Evolutionary conservation across 73 alveolate species (phyloP).

Genomic region (Symbiodinium natans): DNA sequence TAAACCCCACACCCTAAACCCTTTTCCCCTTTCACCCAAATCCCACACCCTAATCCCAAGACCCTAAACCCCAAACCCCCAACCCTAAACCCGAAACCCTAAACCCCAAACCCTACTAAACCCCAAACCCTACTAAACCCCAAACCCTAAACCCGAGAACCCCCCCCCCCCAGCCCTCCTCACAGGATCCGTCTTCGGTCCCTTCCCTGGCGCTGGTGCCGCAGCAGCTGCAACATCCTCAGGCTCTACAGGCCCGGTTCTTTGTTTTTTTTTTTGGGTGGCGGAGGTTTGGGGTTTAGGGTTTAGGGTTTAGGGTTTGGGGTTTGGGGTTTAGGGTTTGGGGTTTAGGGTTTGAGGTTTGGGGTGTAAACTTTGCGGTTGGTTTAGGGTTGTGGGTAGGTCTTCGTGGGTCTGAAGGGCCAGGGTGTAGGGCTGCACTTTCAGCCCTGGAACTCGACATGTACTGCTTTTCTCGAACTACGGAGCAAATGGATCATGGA

Average conservation of each 20-base stretch:
- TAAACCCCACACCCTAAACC: background rate
- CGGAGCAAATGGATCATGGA: no score
- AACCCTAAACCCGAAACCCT: background rate
- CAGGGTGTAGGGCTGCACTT: no score
- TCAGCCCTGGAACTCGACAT: no score
- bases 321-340: background rate
- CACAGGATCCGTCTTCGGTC: background rate
- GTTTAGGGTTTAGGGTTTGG: background rate
- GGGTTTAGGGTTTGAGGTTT: background rate
- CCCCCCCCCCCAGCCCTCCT: background rate
- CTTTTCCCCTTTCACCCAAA: background rate
- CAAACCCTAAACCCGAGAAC: background rate
- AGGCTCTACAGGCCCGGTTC: constrained; percentile 38
- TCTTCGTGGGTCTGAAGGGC: no score
- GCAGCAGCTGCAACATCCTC: constrained; percentile 85
- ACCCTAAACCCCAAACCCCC: background rate
- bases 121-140: background rate
- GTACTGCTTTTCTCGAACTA: no score
- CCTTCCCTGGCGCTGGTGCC: constrained; percentile 26
- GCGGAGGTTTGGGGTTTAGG: background rate
- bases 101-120: background rate
- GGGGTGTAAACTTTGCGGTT: no score
- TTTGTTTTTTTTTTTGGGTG: background rate
- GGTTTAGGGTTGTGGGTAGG: no score
- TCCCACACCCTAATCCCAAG: background rate